Evolutionary conservation across 345 rosid genomes (phyloP).

Genomic region (Gossypium stocksii): DNA sequence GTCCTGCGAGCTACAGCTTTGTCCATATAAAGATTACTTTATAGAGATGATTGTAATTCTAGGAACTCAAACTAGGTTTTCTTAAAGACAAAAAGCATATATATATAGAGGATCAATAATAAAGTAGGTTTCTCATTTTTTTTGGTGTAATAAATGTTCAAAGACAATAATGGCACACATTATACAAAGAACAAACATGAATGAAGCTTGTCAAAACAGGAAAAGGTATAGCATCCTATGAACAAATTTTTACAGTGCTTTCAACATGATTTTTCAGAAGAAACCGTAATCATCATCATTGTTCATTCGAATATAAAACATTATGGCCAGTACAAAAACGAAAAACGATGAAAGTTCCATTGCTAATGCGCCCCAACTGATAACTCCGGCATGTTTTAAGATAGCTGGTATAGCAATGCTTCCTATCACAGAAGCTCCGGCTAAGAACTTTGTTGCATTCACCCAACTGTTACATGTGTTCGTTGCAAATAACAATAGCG

Average conservation of each 20-base stretch:
- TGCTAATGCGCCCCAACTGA: slow-evolving; percentile 90
- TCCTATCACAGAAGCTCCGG: slow-evolving; percentile 87
- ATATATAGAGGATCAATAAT: background rate
- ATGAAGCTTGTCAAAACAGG: no score
- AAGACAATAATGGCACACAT: slow-evolving; percentile 2
- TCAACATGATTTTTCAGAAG: slow-evolving; percentile 30
- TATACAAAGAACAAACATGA: background rate
- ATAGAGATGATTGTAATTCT: background rate
- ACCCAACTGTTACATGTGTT: slow-evolving; percentile 64
- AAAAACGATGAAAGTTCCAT: slow-evolving; percentile 80
- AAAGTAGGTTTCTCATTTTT: slow-evolving; percentile 4
- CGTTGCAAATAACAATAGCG: slow-evolving; percentile 8
- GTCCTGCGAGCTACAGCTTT: background rate
- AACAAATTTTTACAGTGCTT: background rate
- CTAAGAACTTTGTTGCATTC: slow-evolving; percentile 83
- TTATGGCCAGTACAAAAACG: slow-evolving; percentile 62
- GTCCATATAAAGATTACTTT: background rate
- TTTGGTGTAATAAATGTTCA: slow-evolving; percentile 25
- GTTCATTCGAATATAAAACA: slow-evolving; percentile 55
- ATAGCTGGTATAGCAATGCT: slow-evolving; percentile 76
- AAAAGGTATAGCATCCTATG: background rate
- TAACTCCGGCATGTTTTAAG: slow-evolving; percentile 83
- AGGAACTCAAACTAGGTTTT: background rate
- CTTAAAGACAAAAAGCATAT: background rate
- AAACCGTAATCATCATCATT: slow-evolving; percentile 42